phyloP scores from a whole-genome alignment of 208 protist species.

The Strigomonas culicis region DNA sequence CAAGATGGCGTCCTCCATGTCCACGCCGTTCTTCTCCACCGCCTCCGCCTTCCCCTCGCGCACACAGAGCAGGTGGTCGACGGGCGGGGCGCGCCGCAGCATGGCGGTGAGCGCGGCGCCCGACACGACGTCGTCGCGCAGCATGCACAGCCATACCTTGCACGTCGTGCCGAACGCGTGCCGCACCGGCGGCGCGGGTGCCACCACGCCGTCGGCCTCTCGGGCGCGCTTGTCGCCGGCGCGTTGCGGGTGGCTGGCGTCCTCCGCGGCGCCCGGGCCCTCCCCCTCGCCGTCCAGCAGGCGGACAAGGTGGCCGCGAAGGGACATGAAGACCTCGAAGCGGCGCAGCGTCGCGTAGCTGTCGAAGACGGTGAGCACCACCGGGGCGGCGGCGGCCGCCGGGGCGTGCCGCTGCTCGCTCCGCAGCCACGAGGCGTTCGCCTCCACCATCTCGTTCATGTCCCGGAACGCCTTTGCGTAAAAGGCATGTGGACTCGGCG shows the following conservation, averaged over 20 bases:
- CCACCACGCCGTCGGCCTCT: background rate
- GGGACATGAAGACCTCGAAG: constrained; percentile 72
- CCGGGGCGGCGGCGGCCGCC: constrained; percentile 2
- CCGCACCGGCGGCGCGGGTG: constrained; percentile 8
- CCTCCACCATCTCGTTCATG: no score
- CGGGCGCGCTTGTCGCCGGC: background rate
- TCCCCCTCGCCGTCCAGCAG: constrained; percentile 40
- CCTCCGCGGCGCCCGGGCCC: background rate
- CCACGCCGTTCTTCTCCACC: no score
- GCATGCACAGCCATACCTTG: constrained; percentile 64
- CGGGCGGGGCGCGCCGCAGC: no score
- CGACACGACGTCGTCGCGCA: constrained; percentile 42
- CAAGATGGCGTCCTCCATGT: no score
- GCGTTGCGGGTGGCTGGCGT: background rate
- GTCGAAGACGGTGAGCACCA: constrained; percentile 58
- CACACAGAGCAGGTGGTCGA: no score
- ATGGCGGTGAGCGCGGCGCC: no score
- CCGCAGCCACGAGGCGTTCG: no score
- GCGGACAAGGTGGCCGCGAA: constrained; percentile 56
- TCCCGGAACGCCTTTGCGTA: no score
- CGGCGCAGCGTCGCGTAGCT: constrained; percentile 45
- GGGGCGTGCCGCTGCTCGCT: no score
- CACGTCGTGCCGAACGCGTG: constrained; percentile 21
- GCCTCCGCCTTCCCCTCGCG: no score
- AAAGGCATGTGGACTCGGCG: no score